phyloP scores from a whole-genome alignment of 129 eudicot genomes.

The Flaveria brownii region DNA sequence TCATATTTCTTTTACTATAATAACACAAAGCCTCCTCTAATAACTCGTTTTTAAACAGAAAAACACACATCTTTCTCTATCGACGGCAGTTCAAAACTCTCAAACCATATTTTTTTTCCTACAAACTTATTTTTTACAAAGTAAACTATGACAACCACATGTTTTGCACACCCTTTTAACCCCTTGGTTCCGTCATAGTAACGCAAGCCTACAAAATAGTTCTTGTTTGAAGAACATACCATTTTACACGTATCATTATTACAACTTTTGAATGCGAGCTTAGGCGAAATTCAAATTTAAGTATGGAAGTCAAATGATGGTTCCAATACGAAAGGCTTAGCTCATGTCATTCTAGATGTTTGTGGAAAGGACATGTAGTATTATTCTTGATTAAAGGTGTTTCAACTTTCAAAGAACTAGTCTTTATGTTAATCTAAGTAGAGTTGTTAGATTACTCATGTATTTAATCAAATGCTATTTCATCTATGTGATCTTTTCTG shows the following conservation, averaged over 20 bases:
- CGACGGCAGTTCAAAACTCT: too few relatives aligned
- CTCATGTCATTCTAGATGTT: background rate
- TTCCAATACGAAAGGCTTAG: background rate
- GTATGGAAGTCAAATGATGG: background rate
- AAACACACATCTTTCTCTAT: too few relatives aligned
- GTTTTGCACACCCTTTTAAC: too few relatives aligned
- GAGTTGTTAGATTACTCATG: background rate
- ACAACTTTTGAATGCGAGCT: background rate
- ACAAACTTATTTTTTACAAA: too few relatives aligned
- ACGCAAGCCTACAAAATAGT: background rate
- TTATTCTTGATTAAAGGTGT: background rate
- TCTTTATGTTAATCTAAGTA: conserved; percentile 4
- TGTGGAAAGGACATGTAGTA: background rate
- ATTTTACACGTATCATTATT: background rate
- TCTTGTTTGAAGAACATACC: background rate
- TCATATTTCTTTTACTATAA: too few relatives aligned
- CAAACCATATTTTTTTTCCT: too few relatives aligned
- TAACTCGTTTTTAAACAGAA: too few relatives aligned
- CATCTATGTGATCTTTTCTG: background rate
- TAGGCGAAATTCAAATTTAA: too few relatives aligned
- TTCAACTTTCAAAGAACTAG: background rate
- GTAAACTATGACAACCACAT: too few relatives aligned
- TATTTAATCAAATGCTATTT: background rate
- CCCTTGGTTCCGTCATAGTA: too few relatives aligned
- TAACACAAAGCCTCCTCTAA: too few relatives aligned